These are phyloP conservation scores for Pythium angustatum DNA, from an alignment of 352 stramenopile species.

Conservation along the genomic window DNA sequence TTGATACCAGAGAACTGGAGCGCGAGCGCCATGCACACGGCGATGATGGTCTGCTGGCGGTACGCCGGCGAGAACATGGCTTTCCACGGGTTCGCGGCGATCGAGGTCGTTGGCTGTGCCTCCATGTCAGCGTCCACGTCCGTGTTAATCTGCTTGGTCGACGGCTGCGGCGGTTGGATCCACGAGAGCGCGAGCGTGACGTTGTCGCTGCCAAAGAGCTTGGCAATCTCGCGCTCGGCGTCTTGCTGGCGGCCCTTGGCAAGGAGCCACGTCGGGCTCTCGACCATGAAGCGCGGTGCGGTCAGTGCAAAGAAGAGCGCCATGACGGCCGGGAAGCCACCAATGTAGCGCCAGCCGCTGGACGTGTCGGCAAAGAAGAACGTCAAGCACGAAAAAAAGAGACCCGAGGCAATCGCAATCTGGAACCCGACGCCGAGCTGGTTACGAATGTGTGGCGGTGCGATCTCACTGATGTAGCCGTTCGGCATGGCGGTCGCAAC, in stretches of 20 bases:
- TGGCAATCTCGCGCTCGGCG: conserved; percentile 24
- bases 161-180: conserved; percentile 14
- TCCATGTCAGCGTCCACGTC: conserved; percentile 29
- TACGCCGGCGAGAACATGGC: conserved; percentile 30
- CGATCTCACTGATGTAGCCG: conserved; percentile 35
- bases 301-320: conserved; percentile 51
- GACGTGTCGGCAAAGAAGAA: conserved; percentile 57
- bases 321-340: conserved; percentile 37
- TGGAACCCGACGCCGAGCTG: conserved; percentile 40
- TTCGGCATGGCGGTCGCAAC: conserved; percentile 25
- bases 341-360: conserved; percentile 56
- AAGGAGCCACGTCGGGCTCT: conserved; percentile 39
- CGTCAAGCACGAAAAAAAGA: conserved; percentile 45
- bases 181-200: conserved; percentile 25
- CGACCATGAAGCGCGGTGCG: conserved; percentile 26
- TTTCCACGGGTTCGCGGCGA: conserved; percentile 17
- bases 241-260: conserved; percentile 28
- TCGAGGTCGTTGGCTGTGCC: conserved; percentile 34
- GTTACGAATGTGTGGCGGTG: conserved; percentile 36
- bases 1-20: conserved; percentile 67
- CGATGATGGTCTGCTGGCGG: conserved; percentile 44
- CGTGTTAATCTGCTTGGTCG: background rate
- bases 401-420: conserved; percentile 43
- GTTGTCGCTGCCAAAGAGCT: conserved; percentile 30
- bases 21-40: conserved; percentile 40